Percentiles rank a stretch among this genome's conserved stretches.
These are phyloP conservation scores for Colletotrichum sp. DNA, from an alignment of 2,329 filamentous ascomycete species.

Conservation along the genomic window DNA sequence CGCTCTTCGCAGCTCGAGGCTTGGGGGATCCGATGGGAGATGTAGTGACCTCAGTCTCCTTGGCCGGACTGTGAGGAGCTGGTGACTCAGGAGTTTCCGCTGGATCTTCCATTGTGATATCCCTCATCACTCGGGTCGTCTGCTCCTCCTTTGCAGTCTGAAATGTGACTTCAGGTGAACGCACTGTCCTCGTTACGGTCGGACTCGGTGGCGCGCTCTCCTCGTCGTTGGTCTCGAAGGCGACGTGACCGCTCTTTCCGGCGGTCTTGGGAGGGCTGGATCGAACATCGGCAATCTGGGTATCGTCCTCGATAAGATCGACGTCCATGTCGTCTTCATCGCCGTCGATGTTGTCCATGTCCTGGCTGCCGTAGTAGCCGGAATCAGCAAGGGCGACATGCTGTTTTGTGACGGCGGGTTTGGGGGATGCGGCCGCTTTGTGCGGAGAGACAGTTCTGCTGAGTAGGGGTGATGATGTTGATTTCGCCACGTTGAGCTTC, in stretches of 20 bases:
- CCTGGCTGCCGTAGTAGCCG: slow-evolving; percentile 73
- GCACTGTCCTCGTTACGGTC: slow-evolving; percentile 18
- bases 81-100: slow-evolving; percentile 20
- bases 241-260: slow-evolving; percentile 13
- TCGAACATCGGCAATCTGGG: slow-evolving; percentile 10
- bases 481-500: slow-evolving; percentile 62
- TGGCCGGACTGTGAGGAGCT: slow-evolving; percentile 22
- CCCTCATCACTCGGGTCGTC: slow-evolving; percentile 27
- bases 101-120: slow-evolving; percentile 8
- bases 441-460: slow-evolving; percentile 35
- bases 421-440: slow-evolving; percentile 35
- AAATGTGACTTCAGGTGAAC: slow-evolving; percentile 42
- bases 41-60: not conserved
- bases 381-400: slow-evolving; percentile 60
- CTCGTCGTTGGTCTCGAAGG: slow-evolving; percentile 13
- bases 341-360: slow-evolving; percentile 13
- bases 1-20: slow-evolving; percentile 22
- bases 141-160: slow-evolving; percentile 51
- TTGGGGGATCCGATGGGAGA: slow-evolving; percentile 22
- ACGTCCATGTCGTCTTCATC: slow-evolving; percentile 40
- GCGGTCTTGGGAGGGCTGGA: slow-evolving; percentile 13
- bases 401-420: slow-evolving; percentile 31
- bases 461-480: slow-evolving; percentile 35
- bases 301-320: slow-evolving; percentile 29
- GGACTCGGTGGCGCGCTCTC: slow-evolving; percentile 22